Evolutionary conservation across 495 filamentous ascomycete genomes (phyloP).

Genomic region (Tuber indicum): DNA sequence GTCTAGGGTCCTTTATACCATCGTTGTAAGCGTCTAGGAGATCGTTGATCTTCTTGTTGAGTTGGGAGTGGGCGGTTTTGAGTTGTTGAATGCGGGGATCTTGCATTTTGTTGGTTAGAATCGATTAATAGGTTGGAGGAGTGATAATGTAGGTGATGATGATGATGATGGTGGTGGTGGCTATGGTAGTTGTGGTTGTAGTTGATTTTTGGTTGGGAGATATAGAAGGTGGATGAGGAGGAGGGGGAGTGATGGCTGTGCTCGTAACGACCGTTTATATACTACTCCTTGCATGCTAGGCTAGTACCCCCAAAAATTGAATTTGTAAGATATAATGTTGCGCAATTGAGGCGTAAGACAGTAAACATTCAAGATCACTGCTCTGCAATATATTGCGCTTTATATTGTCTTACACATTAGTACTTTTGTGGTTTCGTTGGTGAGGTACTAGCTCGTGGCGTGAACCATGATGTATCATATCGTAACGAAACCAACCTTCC

Average conservation of each 20-base stretch:
- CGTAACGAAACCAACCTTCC: neutral
- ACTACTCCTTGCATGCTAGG: neutral
- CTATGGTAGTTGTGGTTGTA: neutral
- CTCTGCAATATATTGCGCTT: neutral
- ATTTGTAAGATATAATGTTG: neutral
- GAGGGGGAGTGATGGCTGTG: neutral
- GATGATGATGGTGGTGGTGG: neutral
- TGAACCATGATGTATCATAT: neutral
- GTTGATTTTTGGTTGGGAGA: neutral
- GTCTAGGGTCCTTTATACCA: neutral
- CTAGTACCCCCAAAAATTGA: neutral
- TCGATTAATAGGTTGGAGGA: neutral
- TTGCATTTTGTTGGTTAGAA: neutral
- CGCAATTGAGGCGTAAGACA: neutral
- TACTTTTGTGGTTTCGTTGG: neutral
- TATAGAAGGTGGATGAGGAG: neutral
- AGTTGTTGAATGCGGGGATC: neutral
- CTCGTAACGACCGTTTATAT: neutral
- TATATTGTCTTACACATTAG: neutral
- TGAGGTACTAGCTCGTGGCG: neutral
- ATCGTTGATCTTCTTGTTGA: neutral
- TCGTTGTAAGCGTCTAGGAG: neutral
- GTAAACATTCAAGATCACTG: neutral
- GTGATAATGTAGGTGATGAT: neutral
- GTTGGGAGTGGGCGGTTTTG: neutral